These are phyloP conservation scores for Glycyrrhiza uralensis DNA, from an alignment of 306 rosid genomes.

Conservation along the genomic window DNA sequence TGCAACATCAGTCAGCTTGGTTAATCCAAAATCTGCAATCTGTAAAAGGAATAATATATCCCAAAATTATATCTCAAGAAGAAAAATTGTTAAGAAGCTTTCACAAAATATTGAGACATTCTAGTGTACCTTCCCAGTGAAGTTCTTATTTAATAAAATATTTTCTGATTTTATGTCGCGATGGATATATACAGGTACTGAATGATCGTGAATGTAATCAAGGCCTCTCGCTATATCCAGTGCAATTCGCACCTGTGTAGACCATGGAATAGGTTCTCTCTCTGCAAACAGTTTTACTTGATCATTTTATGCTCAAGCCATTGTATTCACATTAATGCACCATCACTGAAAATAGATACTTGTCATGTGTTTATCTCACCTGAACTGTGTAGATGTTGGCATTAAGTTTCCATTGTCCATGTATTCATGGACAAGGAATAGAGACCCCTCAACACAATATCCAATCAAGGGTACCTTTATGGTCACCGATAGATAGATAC, in stretches of 20 bases:
- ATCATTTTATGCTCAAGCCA: neutral
- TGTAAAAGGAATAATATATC: no score
- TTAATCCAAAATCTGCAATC: constrained; percentile 90
- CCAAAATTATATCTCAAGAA: no score
- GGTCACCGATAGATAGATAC: constrained; percentile 35
- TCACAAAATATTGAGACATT: neutral
- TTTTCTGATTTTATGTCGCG: constrained; percentile 78
- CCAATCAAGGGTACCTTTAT: constrained; percentile 93
- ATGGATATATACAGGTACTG: constrained; percentile 73
- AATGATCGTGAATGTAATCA: constrained; percentile 77
- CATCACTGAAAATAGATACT: neutral
- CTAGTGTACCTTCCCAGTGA: constrained; percentile 56
- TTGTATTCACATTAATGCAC: neutral
- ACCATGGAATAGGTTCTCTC: constrained; percentile 61
- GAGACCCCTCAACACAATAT: constrained; percentile 78
- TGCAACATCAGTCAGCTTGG: constrained; percentile 79
- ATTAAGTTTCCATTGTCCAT: constrained; percentile 48
- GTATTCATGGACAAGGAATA: constrained; percentile 79
- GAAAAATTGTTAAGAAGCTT: neutral
- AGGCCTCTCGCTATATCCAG: constrained; percentile 81
- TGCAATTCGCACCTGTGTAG: constrained; percentile 63
- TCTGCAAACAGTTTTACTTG: constrained; percentile 28
- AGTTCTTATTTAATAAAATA: constrained; percentile 63
- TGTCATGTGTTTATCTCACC: constrained; percentile 34
- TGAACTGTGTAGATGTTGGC: constrained; percentile 61